Base-by-base conservation (phyloP, 768 basidiomycete species). In the Lactarius akahatsu region DNA sequence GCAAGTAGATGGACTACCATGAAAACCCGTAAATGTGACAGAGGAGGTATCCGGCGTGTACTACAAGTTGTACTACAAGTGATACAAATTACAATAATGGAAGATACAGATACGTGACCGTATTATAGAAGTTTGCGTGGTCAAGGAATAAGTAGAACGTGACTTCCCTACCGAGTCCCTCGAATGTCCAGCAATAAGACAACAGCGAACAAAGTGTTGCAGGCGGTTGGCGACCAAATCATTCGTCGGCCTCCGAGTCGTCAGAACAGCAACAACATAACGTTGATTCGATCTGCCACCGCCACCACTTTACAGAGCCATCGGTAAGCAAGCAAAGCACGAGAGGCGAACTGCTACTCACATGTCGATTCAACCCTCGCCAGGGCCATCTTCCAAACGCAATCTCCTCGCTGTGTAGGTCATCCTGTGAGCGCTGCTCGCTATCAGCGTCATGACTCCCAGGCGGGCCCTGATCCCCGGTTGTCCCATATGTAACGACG, bases 231-330 rank as follows among this genome's bases (percentile, higher is more conserved):
- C 40, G 58, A 28, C 26, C 26, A 34, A 47, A 54, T 72, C 64
- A 79, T 38, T 78, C 76, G 55, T 87, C 85, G 3, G 81, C 79
- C 10, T 90, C 90, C 16, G 82, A 78, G 38, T 83, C 74, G 66
- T 77, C 79, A 10, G 74, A 72, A 72, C 85, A 88, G 60, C 81
- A 80, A 75, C 88, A 92, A 71, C 85, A 86, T 11, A 89, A 60
- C 23, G 89, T 73, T 5, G 86, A 84, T 70, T 89, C 85, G 1
- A 89, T 60, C 62, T 85, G 84, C 89, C 88, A 89, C 87, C 87
- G 86, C 91, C 92, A 94, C 91, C 91, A 92, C 91, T 92, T 32
- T 18, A 38, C 20, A 3, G 4, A 43, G 23, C 15, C 43, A 47
- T 32, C 36, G 36, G 11, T 59, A 23, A 68, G 60, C 50, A 52